phyloP scores from a whole-genome alignment of 768 basidiomycete genomes.

The Trametes coccinea region DNA sequence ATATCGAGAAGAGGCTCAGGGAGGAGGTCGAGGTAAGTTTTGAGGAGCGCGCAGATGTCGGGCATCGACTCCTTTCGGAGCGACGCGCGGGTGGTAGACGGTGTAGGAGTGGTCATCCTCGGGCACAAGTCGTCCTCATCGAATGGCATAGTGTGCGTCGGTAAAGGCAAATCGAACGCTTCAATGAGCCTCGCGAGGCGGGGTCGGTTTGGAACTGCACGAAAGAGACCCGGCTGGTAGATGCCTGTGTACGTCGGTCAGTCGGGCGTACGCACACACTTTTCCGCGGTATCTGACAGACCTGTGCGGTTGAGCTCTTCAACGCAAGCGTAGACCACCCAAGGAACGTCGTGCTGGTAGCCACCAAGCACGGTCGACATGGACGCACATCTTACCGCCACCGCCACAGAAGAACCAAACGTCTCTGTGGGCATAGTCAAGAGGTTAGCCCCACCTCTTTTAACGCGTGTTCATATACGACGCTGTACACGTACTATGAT shows the following conservation, averaged over 20 bases:
- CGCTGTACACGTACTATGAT: slow-evolving; percentile 10
- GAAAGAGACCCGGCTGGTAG: slow-evolving; percentile 45
- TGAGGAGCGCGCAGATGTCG: slow-evolving; percentile 47
- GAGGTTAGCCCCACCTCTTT: neutral
- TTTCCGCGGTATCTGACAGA: slow-evolving; percentile 8
- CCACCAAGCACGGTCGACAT: slow-evolving; percentile 37
- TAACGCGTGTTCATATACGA: neutral
- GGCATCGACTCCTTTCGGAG: slow-evolving; percentile 41
- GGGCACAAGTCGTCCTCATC: slow-evolving; percentile 13
- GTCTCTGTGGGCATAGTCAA: slow-evolving; percentile 29
- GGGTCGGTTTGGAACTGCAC: slow-evolving; percentile 41
- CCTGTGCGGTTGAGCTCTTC: slow-evolving; percentile 51
- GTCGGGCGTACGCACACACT: too few species aligned
- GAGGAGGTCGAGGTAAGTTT: slow-evolving; percentile 48
- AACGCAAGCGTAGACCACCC: slow-evolving; percentile 42
- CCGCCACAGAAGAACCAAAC: slow-evolving; percentile 39
- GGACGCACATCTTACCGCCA: slow-evolving; percentile 36
- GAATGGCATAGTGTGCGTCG: neutral
- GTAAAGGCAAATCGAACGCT: slow-evolving; percentile 36
- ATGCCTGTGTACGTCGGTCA: slow-evolving; percentile 35
- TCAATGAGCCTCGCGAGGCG: slow-evolving; percentile 42
- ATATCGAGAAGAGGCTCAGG: slow-evolving; percentile 48
- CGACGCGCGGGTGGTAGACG: slow-evolving; percentile 26
- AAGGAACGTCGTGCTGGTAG: slow-evolving; percentile 40
- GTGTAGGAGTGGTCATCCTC: slow-evolving; percentile 8